Evolutionary conservation across 495 filamentous ascomycete genomes (phyloP).

Genomic region (Aspergillus olivimuriae): DNA sequence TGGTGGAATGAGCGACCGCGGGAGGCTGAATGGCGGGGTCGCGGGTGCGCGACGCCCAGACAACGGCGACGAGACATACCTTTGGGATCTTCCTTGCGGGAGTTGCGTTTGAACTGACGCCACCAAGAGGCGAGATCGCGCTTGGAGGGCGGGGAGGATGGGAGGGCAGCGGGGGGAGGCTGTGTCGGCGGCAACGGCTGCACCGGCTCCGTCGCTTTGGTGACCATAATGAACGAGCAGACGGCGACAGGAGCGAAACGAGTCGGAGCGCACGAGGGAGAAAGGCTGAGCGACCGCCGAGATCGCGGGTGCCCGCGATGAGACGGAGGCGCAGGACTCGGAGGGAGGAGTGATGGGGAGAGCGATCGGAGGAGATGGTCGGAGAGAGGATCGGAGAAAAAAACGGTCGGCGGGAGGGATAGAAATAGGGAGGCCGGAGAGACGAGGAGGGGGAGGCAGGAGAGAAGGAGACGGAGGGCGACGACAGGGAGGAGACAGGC

Average conservation of each 20-base stretch:
- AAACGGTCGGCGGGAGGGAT: conserved; percentile 3
- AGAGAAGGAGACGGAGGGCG: conserved; percentile 1
- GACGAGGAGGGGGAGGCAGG: conserved; percentile 12
- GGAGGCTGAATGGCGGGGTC: neutral
- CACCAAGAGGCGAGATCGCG: conserved; percentile 87
- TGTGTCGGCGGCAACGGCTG: conserved; percentile 32
- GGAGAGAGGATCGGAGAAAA: too few species aligned
- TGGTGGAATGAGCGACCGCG: conserved; percentile 6
- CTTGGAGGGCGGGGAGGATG: conserved; percentile 60
- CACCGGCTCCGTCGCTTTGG: conserved; percentile 32
- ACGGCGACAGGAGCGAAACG: conserved; percentile 8
- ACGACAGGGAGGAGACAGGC: conserved; percentile 1
- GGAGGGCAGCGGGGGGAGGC: conserved; percentile 19
- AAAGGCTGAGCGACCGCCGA: conserved; percentile 4
- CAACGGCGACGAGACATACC: too few species aligned
- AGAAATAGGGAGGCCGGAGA: conserved; percentile 7
- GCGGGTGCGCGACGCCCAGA: too few species aligned
- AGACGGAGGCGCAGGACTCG: neutral
- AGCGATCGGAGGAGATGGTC: too few species aligned
- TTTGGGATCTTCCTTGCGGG: conserved; percentile 70
- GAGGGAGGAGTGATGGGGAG: neutral
- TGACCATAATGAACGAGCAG: conserved; percentile 33
- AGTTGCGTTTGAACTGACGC: conserved; percentile 75
- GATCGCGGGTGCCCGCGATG: neutral
- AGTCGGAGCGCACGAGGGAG: conserved; percentile 3